Evolutionary conservation across 352 stramenopile species (phyloP), one percentile per base, ranked within the genome.

Genomic region (Phytophthora colocasiae): DNA sequence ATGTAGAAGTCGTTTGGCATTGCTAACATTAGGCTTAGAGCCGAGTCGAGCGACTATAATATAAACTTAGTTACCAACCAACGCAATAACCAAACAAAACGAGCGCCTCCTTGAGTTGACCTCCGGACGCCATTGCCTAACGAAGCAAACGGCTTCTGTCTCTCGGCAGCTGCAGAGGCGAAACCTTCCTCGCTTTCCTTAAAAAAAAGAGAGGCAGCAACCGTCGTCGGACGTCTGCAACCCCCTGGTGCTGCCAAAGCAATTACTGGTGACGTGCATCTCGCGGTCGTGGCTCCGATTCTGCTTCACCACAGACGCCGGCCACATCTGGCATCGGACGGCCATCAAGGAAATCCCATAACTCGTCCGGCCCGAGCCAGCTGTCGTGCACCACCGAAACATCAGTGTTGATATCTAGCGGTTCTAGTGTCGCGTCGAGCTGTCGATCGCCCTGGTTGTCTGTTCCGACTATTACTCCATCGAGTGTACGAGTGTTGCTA

Each of bases 301-400:
- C 17, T 26, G n/a, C n/a, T 41, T 38, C 36, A 34, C 24, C 19
- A 14, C 32, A 24, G 36, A 9, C 46, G 39, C 60, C 55, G 60
- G 31, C 24, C 58, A 65, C 58, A 69, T 52, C 65, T 57, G 52
- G 39, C 26, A 1, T 2, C 1, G 46, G 44, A 32, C 39, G 58
- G 38, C 34, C 47, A 40, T 63, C 39, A 15, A 74, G 47, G 22
- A 73, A 69, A n/a, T 46, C 45, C 52, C 58, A 71, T 17, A 74
- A 36, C 34, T 67, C 43, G 8, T 70, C 49, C 26, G 60, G 52
- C 17, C n/a, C 41, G 27, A 66, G 34, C 52, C 53, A 70, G 53
- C 60, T 70, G 40, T 62, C 52, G 6, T 54, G 34, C 14, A 59
- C 55, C 61, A 71, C 61, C 52, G 51, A 73, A 48, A 69, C 34